Conservation (phyloP, 2,329 filamentous ascomycete genomes). For the Cyphellophora attinorum region DNA sequence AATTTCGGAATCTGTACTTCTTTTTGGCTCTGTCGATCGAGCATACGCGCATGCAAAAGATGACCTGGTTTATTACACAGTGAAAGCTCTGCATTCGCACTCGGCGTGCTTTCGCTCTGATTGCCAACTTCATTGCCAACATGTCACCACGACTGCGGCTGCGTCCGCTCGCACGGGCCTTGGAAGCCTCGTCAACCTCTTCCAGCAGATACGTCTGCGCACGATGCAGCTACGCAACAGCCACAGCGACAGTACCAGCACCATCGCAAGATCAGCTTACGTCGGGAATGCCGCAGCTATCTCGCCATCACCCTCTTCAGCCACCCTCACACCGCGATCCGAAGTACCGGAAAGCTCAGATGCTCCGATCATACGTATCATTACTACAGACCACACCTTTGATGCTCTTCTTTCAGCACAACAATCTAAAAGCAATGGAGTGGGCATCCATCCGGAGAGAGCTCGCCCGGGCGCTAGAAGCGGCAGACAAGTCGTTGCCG, state of each 20-base stretch:
- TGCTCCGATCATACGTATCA: constrained; percentile 78
- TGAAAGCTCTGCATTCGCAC: too few species aligned
- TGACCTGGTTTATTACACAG: too few species aligned
- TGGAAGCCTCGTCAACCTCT: constrained; percentile 21
- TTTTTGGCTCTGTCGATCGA: too few species aligned
- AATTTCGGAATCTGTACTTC: too few species aligned
- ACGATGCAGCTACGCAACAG: constrained; percentile 30
- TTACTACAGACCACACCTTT: constrained; percentile 76
- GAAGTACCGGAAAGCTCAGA: constrained; percentile 81
- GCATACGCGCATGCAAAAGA: too few species aligned
- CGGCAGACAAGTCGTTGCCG: constrained; percentile 58
- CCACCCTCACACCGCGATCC: constrained; percentile 80
- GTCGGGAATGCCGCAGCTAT: constrained; percentile 32
- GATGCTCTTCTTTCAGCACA: constrained; percentile 77
- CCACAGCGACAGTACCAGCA: constrained; percentile 42
- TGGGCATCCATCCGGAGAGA: constrained; percentile 66
- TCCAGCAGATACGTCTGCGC: constrained; percentile 23
- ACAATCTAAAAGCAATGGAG: constrained; percentile 65
- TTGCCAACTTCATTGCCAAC: too few species aligned
- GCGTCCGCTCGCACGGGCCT: constrained; percentile 24
- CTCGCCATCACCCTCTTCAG: constrained; percentile 55
- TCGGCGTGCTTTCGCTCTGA: too few species aligned
- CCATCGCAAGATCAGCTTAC: constrained; percentile 40
- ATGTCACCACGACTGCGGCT: constrained; percentile 48
- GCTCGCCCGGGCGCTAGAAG: constrained; percentile 49